Evolutionary conservation across 116 monocot genomes (phyloP).

Genomic region (Papilionanthe hybrid): DNA sequence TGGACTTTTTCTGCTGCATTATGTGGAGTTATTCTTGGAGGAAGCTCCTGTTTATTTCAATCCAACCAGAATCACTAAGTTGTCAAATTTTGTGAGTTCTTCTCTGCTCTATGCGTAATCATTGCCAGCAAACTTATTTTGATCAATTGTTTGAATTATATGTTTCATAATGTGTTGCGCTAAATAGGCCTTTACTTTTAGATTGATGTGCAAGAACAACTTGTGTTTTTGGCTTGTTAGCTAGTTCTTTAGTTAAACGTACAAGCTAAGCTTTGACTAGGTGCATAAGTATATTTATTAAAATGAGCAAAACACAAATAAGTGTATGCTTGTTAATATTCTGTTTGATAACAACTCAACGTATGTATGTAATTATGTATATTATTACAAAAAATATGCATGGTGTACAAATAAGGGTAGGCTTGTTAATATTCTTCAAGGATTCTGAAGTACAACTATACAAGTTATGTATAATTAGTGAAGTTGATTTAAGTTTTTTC

Average conservation of each 20-base stretch:
- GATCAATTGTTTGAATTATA: not conserved
- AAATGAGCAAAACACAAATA: not conserved
- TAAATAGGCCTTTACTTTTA: not conserved
- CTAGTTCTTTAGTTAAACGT: not conserved
- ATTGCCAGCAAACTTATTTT: not conserved
- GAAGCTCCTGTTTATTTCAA: conserved; percentile 70
- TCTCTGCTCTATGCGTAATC: not conserved
- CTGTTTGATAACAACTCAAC: not conserved
- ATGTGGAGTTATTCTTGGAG: conserved; percentile 84
- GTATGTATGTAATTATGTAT: too few species aligned
- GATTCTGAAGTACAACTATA: too few species aligned
- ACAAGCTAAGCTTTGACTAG: not conserved
- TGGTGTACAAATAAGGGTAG: too few species aligned
- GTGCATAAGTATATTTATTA: not conserved
- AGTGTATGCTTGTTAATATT: not conserved
- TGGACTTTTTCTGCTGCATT: conserved; percentile 92
- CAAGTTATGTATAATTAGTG: too few species aligned
- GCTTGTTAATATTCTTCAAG: too few species aligned
- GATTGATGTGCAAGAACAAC: not conserved
- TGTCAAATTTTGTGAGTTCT: conserved; percentile 73
- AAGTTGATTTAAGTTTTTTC: too few species aligned
- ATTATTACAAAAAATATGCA: too few species aligned
- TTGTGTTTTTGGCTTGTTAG: not conserved
- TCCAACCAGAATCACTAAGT: conserved; percentile 59
- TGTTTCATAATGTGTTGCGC: not conserved